Evolutionary conservation across 2,329 filamentous ascomycete species (phyloP), one percentile per base, ranked within the genome.

Genomic region (Paecilomyces fulvus): DNA sequence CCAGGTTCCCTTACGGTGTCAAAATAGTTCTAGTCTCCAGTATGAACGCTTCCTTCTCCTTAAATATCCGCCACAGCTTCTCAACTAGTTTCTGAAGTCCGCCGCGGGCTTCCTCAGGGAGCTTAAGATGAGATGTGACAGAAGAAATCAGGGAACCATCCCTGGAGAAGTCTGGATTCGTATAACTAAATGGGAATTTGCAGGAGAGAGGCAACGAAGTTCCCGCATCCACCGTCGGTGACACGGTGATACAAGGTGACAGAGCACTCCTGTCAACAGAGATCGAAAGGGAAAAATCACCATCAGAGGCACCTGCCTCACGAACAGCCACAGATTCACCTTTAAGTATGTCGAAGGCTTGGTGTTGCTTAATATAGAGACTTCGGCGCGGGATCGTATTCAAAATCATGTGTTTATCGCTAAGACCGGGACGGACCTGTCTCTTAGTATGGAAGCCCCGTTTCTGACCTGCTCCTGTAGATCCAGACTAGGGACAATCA

Each of bases 151-250:
- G 69, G 23, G 62, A 55, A 0, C 72, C 63, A 17, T 81, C 70
- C 2, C 76, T 75, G 12, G 69, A 65, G 51, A 79, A 73, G 21
- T 79, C 76, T 0, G 79, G 76, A 8, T 70, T 65, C 14, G 68
- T 69, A 67, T 88, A 88, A 61, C 81, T 73, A 64, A 89, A 88
- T 1, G 86, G 81, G 60, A 88, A 85, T 49, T 73, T 80, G 55
- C 75, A 76, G 3, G 79, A 74, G 23, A 73, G 71, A 49, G 75
- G 64, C 11, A 75, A 66, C 37, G 77, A 68, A n/a, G 71, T 64
- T 14, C 75, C 64, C 20, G 74, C 73, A 7, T 78, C 67, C 3
- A 76, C 70, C 7, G 74, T 78, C 4, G 82, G 79, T 1, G 86
- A 83, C 9, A 79, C 80, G 57, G 87, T 76, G 49, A 91, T 79